Evolutionary conservation across 371 early-diverging fungal species (phyloP).

Genomic region (Syncephalastrum contaminatum): DNA sequence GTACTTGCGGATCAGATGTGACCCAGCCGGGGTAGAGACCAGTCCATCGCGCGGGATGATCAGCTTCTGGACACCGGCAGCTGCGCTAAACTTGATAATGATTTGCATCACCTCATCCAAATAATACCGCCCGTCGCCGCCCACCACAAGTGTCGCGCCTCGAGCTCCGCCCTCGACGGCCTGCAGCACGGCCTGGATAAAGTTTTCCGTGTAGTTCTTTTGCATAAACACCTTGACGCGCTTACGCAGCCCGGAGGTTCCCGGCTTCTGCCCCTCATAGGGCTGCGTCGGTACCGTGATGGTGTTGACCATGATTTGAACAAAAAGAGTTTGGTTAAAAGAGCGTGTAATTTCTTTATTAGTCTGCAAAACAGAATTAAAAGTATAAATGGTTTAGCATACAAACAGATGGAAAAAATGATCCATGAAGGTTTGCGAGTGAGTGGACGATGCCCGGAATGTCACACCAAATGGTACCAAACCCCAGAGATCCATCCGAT

Average conservation of each 20-base stretch:
- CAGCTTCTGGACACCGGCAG: conserved; percentile 82
- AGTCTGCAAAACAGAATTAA: too few relatives aligned
- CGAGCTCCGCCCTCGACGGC: conserved; percentile 81
- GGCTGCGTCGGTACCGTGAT: conserved; percentile 64
- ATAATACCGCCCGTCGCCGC: conserved; percentile 96
- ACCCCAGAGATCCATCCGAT: too few relatives aligned
- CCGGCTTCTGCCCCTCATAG: conserved; percentile 94
- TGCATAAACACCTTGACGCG: conserved; percentile 95
- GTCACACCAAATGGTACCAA: too few relatives aligned
- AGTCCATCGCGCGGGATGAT: conserved; percentile 93
- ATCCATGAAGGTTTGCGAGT: too few relatives aligned
- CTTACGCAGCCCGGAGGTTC: conserved; percentile 95
- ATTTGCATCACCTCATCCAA: conserved; percentile 83
- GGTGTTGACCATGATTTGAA: conserved; percentile 27
- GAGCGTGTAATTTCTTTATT: not conserved
- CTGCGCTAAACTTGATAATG: conserved; percentile 87
- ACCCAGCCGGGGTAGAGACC: conserved; percentile 96
- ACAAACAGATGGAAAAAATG: too few relatives aligned
- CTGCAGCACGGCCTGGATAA: conserved; percentile 81
- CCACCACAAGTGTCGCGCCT: conserved; percentile 87
- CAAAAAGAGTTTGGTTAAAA: conserved; percentile 11
- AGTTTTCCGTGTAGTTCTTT: conserved; percentile 93
- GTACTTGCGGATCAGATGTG: conserved; percentile 87
- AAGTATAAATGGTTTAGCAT: too few relatives aligned
- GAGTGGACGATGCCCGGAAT: too few relatives aligned